These are phyloP conservation scores for Ceratocystis lukuohia DNA, from an alignment of 2,329 filamentous ascomycete species.

Conservation along the genomic window DNA sequence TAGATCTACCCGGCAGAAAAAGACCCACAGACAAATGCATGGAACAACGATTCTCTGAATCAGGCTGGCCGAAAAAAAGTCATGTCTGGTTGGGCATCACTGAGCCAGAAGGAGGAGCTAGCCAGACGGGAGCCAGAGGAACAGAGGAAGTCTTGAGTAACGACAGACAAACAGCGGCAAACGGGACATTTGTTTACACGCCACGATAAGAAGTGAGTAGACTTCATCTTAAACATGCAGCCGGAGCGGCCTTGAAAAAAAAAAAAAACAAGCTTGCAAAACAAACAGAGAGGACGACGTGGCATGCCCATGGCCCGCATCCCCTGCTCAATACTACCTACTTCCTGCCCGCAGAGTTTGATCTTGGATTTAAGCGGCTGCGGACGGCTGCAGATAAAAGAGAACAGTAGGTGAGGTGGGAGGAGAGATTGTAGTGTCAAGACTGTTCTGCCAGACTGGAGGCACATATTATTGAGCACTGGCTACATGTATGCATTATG, in stretches of 20 bases:
- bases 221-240: neutral
- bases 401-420: neutral
- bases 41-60: neutral
- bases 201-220: neutral
- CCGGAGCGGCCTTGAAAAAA: neutral
- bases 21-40: neutral
- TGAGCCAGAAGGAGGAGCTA: neutral
- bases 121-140: neutral
- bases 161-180: neutral
- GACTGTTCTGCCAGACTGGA: neutral
- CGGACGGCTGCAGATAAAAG: neutral
- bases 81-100: neutral
- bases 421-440: neutral
- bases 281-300: neutral
- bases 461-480: neutral
- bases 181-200: neutral
- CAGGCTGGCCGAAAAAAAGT: neutral
- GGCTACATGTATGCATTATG: neutral
- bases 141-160: conserved; percentile 1
- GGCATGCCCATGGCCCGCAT: neutral
- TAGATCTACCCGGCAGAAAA: neutral
- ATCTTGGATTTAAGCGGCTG: neutral
- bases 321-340: neutral
- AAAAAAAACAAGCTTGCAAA: neutral
- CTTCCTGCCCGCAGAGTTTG: neutral